Conservation (phyloP, 73 alveolate species). For the Uronychia setigera region DNA sequence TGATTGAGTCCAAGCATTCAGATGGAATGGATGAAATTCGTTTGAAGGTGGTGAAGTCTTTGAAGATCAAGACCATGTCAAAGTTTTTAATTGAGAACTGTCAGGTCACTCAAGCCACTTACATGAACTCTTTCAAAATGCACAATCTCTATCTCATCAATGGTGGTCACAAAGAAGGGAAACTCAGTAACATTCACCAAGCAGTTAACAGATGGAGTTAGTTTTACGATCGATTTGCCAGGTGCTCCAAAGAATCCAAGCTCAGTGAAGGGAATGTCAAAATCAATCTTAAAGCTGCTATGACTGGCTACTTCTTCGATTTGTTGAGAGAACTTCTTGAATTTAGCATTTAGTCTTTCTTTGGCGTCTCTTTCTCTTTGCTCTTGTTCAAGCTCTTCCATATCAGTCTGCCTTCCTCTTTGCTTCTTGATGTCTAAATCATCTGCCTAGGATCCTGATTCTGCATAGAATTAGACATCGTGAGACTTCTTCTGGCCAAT, state of each 20-base stretch:
- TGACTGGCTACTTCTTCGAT: slow-evolving; percentile 77
- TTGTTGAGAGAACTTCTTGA: slow-evolving; percentile 77
- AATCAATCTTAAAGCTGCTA: slow-evolving; percentile 49
- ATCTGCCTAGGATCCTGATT: slow-evolving; percentile 94
- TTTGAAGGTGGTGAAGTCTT: slow-evolving; percentile 87
- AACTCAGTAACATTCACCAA: slow-evolving; percentile 85
- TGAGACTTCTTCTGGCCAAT: slow-evolving; percentile 87
- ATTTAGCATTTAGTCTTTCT: slow-evolving; percentile 80
- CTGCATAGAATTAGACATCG: slow-evolving; percentile 93
- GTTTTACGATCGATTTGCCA: slow-evolving; percentile 78
- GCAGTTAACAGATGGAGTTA: slow-evolving; percentile 91
- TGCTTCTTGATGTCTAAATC: slow-evolving; percentile 87
- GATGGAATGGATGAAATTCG: slow-evolving; percentile 89
- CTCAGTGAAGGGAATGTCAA: slow-evolving; percentile 89
- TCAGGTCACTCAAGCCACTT: background rate
- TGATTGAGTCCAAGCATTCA: slow-evolving; percentile 86
- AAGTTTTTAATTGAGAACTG: slow-evolving; percentile 88
- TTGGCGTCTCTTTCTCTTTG: slow-evolving; percentile 86
- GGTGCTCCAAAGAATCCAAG: slow-evolving; percentile 93
- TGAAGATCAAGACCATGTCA: slow-evolving; percentile 93
- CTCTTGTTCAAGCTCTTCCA: slow-evolving; percentile 96
- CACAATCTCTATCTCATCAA: slow-evolving; percentile 88
- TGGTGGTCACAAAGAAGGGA: slow-evolving; percentile 93
- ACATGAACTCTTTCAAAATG: slow-evolving; percentile 93
- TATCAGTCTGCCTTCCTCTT: slow-evolving; percentile 80